phyloP scores from a whole-genome alignment of 2,329 filamentous ascomycete genomes.

The Purpureocillium takamizusanense region DNA sequence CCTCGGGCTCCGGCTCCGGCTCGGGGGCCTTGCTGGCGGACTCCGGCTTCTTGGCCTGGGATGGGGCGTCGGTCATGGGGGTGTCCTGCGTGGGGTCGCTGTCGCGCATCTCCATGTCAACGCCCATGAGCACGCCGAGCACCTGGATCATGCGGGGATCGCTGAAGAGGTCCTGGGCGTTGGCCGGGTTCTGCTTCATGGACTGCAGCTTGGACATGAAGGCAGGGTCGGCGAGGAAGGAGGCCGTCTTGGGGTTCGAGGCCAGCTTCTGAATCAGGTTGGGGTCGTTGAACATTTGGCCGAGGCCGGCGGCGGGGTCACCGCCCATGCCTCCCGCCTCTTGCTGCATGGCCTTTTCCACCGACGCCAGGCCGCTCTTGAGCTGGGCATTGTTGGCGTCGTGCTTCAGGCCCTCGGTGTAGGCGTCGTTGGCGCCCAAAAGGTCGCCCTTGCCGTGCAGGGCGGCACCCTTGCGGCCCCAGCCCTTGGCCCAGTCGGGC shows the following conservation, averaged over 20 bases:
- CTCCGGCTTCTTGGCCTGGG: conserved; percentile 29
- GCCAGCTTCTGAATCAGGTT: conserved; percentile 85
- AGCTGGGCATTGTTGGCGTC: conserved; percentile 88
- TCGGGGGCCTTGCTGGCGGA: conserved; percentile 48
- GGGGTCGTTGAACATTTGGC: conserved; percentile 90
- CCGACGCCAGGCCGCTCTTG: conserved; percentile 76
- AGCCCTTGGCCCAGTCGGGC: conserved; percentile 96
- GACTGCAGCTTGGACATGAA: conserved; percentile 89
- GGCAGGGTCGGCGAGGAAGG: conserved; percentile 66
- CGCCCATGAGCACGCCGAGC: conserved; percentile 84
- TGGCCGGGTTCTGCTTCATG: conserved; percentile 71
- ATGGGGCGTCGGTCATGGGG: conserved; percentile 62
- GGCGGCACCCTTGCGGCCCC: conserved; percentile 86
- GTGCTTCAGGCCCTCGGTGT: conserved; percentile 87
- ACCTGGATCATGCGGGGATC: conserved; percentile 92
- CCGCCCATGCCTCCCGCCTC: conserved; percentile 33
- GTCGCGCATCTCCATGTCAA: conserved; percentile 64
- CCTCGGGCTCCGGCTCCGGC: conserved; percentile 50
- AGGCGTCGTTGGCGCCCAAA: conserved; percentile 77
- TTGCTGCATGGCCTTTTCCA: conserved; percentile 77
- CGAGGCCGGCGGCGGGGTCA: conserved; percentile 69
- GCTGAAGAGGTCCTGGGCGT: conserved; percentile 69
- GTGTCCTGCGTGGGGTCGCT: conserved; percentile 46
- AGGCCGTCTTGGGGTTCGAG: conserved; percentile 84
- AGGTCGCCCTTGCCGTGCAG: conserved; percentile 83